Evolutionary conservation across 768 basidiomycete genomes (phyloP).

Genomic region (Boletus edulis): DNA sequence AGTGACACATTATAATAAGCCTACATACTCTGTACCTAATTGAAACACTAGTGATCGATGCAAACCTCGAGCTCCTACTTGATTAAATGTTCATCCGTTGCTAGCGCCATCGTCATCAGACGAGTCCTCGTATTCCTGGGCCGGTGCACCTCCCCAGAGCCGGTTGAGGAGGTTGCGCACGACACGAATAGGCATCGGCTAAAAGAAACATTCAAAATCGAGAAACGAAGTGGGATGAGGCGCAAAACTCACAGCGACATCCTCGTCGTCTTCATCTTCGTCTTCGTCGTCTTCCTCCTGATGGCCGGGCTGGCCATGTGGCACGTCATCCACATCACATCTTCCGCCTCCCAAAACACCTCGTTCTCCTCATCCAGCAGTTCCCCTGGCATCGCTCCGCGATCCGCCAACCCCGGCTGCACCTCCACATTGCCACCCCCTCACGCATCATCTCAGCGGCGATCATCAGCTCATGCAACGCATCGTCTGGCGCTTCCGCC

Average conservation of each 20-base stretch:
- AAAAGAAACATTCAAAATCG: not conserved
- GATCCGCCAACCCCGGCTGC: slow-evolving; percentile 20
- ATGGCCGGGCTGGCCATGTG: slow-evolving; percentile 19
- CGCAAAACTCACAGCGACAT: slow-evolving; percentile 42
- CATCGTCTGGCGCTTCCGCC: slow-evolving; percentile 53
- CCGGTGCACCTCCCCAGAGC: slow-evolving; percentile 48
- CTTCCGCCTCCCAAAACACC: slow-evolving; percentile 24
- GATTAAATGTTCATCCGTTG: not conserved
- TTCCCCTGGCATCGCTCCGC: slow-evolving; percentile 38
- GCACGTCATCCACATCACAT: slow-evolving; percentile 18
- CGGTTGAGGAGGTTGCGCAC: slow-evolving; percentile 57
- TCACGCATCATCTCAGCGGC: slow-evolving; percentile 40
- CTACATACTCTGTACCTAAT: too few species aligned
- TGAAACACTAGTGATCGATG: too few species aligned
- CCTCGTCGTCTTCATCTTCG: slow-evolving; percentile 35
- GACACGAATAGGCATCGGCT: slow-evolving; percentile 61
- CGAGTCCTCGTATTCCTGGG: slow-evolving; percentile 19
- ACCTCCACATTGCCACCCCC: slow-evolving; percentile 28
- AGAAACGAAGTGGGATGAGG: not conserved
- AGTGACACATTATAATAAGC: too few species aligned
- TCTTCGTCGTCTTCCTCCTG: slow-evolving; percentile 38
- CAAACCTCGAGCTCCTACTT: not conserved
- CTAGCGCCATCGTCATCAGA: slow-evolving; percentile 15
- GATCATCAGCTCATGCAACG: slow-evolving; percentile 59
- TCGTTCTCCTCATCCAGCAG: slow-evolving; percentile 42